Evolutionary conservation across 2,329 filamentous ascomycete species (phyloP).

Genomic region (Tetracladium maxilliforme): DNA sequence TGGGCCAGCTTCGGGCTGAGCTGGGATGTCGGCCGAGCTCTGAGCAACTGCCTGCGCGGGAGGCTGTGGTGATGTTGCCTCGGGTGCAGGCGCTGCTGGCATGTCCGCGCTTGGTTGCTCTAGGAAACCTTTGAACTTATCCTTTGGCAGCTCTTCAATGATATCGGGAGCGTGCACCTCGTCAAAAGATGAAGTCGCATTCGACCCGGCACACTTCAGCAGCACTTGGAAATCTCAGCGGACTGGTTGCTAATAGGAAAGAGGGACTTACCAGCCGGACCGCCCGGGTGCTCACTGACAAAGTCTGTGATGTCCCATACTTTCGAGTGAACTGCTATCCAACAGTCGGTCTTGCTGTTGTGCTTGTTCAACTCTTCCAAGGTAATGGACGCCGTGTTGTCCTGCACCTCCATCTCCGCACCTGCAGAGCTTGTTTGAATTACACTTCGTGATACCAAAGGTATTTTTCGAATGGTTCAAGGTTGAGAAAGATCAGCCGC

Average conservation of each 20-base stretch:
- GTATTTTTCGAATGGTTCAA: no score
- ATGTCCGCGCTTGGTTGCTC: conserved; percentile 8
- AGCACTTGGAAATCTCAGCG: conserved; percentile 44
- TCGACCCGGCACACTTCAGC: conserved; percentile 25
- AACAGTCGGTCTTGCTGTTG: conserved; percentile 46
- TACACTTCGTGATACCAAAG: no score
- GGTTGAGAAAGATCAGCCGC: no score
- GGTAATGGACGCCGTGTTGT: no score
- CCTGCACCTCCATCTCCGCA: no score
- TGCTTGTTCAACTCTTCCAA: no score
- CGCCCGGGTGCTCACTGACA: conserved; percentile 21
- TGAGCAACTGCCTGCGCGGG: no score
- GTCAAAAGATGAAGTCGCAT: conserved; percentile 26
- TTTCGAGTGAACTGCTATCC: conserved; percentile 49
- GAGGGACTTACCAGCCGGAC: conserved; percentile 9
- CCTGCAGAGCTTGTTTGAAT: no score
- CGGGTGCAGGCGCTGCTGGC: conserved; percentile 1
- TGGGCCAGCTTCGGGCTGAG: neutral
- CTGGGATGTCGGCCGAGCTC: neutral
- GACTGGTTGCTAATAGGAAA: conserved; percentile 6
- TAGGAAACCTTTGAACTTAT: conserved; percentile 8
- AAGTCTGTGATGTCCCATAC: conserved; percentile 49
- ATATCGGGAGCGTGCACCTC: conserved; percentile 19
- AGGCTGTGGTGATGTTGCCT: conserved; percentile 6
- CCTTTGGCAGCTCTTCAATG: conserved; percentile 6